A percentile compares a stretch with the other conserved stretches of the same genome.
These are phyloP conservation scores for Vitis hybrid DNA, from an alignment of 177 flowering plant genomes.

Conservation along the genomic window DNA sequence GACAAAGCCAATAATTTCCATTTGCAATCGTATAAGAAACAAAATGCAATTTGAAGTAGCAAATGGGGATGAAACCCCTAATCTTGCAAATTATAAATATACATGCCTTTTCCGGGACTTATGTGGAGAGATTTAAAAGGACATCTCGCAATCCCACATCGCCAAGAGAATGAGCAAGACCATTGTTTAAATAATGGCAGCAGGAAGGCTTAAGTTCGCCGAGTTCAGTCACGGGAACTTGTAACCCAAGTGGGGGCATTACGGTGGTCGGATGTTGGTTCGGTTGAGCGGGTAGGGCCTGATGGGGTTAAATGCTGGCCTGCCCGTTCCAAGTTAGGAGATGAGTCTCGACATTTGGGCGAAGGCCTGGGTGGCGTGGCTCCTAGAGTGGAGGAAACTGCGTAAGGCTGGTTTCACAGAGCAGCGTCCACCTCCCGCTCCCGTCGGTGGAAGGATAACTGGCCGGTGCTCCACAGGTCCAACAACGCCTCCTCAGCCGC, in stretches of 20 bases:
- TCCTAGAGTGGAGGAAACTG: conserved; percentile 9
- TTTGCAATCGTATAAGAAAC: too few relatives aligned
- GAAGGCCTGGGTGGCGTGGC: conserved; percentile 2
- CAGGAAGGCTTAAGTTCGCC: fast-evolving
- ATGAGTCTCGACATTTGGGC: not conserved
- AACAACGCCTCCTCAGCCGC: not conserved
- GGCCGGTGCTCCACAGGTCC: not conserved
- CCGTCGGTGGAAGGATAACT: conserved; percentile 11
- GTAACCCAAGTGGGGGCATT: not conserved
- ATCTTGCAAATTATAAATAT: too few relatives aligned
- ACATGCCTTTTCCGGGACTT: too few relatives aligned
- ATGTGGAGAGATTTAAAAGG: too few relatives aligned
- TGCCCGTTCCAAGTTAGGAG: conserved; percentile 5
- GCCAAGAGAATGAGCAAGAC: too few relatives aligned
- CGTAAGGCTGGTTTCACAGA: conserved; percentile 21
- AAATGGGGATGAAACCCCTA: too few relatives aligned
- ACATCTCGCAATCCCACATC: too few relatives aligned
- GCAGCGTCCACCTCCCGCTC: conserved; percentile 17
- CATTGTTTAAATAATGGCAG: too few relatives aligned
- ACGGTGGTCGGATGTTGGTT: not conserved
- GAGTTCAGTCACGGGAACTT: not conserved
- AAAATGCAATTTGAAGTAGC: too few relatives aligned
- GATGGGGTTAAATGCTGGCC: not conserved
- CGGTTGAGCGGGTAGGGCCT: not conserved
- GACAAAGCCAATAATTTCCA: too few relatives aligned